phyloP scores from a whole-genome alignment of 495 filamentous ascomycete species.

The Lasiosphaeria miniovina region DNA sequence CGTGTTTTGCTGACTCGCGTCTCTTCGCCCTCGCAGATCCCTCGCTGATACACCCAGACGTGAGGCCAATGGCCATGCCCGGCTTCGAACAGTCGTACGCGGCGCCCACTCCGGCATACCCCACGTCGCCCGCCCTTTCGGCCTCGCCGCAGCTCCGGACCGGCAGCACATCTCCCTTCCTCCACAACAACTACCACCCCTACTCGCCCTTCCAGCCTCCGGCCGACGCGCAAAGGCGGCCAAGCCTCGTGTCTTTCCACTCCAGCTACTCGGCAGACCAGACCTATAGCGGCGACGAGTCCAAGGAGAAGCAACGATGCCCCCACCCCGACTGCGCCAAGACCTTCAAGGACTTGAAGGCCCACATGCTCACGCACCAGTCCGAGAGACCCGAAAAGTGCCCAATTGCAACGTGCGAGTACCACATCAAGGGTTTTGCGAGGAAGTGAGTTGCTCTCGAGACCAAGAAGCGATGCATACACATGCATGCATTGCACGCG shows the following conservation, averaged over 20 bases:
- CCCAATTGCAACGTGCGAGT: slow-evolving; percentile 91
- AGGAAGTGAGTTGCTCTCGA: slow-evolving; percentile 53
- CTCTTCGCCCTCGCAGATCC: slow-evolving; percentile 35
- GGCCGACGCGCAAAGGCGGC: slow-evolving; percentile 36
- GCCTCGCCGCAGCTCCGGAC: slow-evolving; percentile 45
- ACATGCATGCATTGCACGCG: not conserved
- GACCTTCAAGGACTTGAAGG: slow-evolving; percentile 88
- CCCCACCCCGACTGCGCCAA: slow-evolving; percentile 82
- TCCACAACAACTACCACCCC: slow-evolving; percentile 35
- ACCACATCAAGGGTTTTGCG: slow-evolving; percentile 93
- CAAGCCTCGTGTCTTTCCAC: slow-evolving; percentile 31
- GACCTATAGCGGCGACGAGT: slow-evolving; percentile 56
- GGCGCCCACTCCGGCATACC: slow-evolving; percentile 39
- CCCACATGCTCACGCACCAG: slow-evolving; percentile 96
- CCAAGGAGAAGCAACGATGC: slow-evolving; percentile 72
- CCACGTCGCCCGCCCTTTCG: slow-evolving; percentile 45
- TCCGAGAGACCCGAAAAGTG: slow-evolving; percentile 95
- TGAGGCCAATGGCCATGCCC: slow-evolving; percentile 45
- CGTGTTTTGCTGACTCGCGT: slow-evolving; percentile 30
- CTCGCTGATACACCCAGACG: slow-evolving; percentile 48
- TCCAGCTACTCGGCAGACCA: slow-evolving; percentile 41
- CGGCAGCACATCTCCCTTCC: slow-evolving; percentile 45
- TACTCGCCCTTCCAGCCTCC: slow-evolving; percentile 76
- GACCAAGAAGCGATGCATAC: no score
- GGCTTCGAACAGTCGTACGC: slow-evolving; percentile 42